Evolutionary conservation across 2,329 filamentous ascomycete species (phyloP).

Genomic region (Colletotrichum chrysophilum): DNA sequence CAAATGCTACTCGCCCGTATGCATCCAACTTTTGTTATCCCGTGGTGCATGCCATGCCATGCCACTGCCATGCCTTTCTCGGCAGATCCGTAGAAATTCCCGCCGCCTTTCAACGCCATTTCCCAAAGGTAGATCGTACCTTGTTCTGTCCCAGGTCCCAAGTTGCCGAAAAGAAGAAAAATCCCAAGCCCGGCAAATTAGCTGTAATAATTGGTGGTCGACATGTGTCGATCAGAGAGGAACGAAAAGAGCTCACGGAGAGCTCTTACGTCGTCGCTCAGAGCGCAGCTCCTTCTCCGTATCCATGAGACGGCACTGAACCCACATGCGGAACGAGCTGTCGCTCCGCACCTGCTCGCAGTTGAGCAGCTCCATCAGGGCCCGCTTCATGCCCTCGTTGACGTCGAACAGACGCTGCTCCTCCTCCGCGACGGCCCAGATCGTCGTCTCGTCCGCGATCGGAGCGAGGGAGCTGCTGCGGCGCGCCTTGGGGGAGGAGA

Average conservation of each 20-base stretch:
- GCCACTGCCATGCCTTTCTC: not conserved
- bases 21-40: not conserved
- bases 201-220: not conserved
- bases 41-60: not conserved
- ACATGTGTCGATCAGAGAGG: not conserved
- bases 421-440: constrained; percentile 55
- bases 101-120: constrained; percentile 5
- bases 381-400: constrained; percentile 66
- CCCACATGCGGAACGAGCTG: constrained; percentile 59
- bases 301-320: constrained; percentile 64
- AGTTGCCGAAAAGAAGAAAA: not conserved
- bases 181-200: not conserved
- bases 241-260: not conserved
- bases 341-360: constrained; percentile 60
- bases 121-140: not conserved
- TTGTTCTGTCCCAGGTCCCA: not conserved
- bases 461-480: constrained; percentile 33
- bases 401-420: constrained; percentile 60
- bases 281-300: constrained; percentile 64
- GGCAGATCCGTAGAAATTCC: not conserved
- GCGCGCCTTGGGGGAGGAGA: constrained; percentile 24
- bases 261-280: constrained; percentile 47
- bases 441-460: constrained; percentile 51
- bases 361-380: constrained; percentile 66
- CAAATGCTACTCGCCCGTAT: not conserved